These are phyloP conservation scores for Candida easanensis DNA, from an alignment of 805 yeast species.

Conservation along the genomic window DNA sequence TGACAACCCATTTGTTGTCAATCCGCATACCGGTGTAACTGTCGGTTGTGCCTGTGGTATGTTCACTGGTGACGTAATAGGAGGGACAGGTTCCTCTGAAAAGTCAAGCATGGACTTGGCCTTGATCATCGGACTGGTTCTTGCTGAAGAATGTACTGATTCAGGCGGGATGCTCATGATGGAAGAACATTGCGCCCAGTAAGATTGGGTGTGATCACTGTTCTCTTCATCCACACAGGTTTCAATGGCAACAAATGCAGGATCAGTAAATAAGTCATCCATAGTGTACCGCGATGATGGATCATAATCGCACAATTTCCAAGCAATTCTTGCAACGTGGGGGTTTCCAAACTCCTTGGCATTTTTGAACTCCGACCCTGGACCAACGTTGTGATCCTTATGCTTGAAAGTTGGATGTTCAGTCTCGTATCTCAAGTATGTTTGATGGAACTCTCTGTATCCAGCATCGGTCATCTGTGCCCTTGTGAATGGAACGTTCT, in stretches of 20 bases:
- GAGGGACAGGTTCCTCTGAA: no score
- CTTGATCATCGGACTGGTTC: slow-evolving; percentile 12
- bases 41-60: neutral
- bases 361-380: slow-evolving; percentile 70
- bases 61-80: neutral
- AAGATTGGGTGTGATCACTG: slow-evolving; percentile 13
- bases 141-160: slow-evolving; percentile 5
- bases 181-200: slow-evolving; percentile 4
- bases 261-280: slow-evolving; percentile 53
- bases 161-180: slow-evolving; percentile 4
- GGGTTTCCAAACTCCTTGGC: slow-evolving; percentile 58
- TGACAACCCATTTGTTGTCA: no score
- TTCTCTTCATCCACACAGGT: slow-evolving; percentile 53
- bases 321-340: slow-evolving; percentile 66
- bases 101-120: slow-evolving; percentile 28
- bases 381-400: slow-evolving; percentile 49
- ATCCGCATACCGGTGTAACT: no score
- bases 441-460: slow-evolving; percentile 53
- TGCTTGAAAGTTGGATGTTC: slow-evolving; percentile 49
- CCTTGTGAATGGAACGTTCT: slow-evolving; percentile 57
- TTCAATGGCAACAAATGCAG: slow-evolving; percentile 59
- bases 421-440: slow-evolving; percentile 38
- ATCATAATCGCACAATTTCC: slow-evolving; percentile 72
- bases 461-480: slow-evolving; percentile 46
- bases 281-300: slow-evolving; percentile 51